Evolutionary conservation across 1,284 basidiomycete species (phyloP), one percentile per base, ranked within the genome.

Genomic region (Leccinum subrobustum): DNA sequence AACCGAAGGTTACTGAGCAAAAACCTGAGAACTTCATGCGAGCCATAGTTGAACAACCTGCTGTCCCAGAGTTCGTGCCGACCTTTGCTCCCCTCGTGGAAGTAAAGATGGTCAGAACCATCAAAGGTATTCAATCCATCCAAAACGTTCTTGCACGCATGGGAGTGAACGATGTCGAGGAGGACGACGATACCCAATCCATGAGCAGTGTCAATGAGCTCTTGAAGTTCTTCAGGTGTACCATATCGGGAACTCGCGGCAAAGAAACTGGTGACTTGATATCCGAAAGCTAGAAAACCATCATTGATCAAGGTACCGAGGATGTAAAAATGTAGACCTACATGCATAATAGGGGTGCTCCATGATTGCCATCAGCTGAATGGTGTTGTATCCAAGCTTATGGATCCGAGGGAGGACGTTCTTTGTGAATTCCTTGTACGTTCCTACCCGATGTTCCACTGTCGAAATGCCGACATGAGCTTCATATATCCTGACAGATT

Each of bases 331-430:
- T 47, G 23, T 39, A 25, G 52, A 78, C 91, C 70, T 66, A 94
- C 93, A 96, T 64, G 96, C 96, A 77, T 99, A 99, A 77, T 99
- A 99, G 3, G 96, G 93, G 70, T 99, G 96, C 74, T 98, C 95
- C 93, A 98, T 96, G 66, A 98, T 82, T 6, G 93, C 95, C 95
- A 97, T 97, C 69, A 98, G 84, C 75, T 99, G 96, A 64, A 99
- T 97, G 54, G 89, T 88, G 73, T 99, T 99, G 78, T 99, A 99
- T 4, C 95, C 97, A 23, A 98, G 82, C 60, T 87, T 85, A 72
- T 89, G 89, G 75, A 99, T 98, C 62, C 95, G 84, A 37, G 92
- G 93, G 7, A 99, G 82, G 51, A 93, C 78, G 71, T 97, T 85
- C 50, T 77, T 75, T 35, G 94, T 96, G 68, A 99, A 99, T 77